Percentiles rank a stretch among this genome's conserved stretches.
These are phyloP conservation scores for Thelonectria olida DNA, from an alignment of 2,329 filamentous ascomycete species.

Conservation along the genomic window DNA sequence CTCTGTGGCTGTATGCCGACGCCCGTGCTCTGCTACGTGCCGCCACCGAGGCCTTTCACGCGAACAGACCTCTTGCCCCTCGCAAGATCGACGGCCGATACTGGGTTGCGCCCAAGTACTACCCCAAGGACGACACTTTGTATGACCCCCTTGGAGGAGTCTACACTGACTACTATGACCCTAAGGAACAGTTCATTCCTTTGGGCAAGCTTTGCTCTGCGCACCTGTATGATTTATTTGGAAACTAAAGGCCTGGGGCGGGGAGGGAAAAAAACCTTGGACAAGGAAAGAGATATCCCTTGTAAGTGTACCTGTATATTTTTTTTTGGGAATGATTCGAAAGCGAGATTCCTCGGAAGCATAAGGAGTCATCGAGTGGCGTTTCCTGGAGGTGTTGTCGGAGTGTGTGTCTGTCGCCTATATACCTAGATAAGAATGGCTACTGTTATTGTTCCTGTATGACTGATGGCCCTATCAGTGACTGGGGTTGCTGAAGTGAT, in stretches of 20 bases:
- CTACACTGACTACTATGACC: neutral
- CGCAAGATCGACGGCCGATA: constrained; percentile 27
- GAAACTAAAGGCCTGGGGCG: neutral
- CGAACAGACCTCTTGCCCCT: constrained; percentile 13
- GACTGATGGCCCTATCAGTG: no score
- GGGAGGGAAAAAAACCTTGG: neutral
- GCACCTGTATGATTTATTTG: neutral
- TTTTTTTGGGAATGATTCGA: neutral
- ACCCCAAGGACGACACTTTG: constrained; percentile 5
- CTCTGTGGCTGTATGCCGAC: constrained; percentile 32
- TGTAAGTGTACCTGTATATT: neutral
- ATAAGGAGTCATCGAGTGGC: neutral
- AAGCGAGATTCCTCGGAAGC: neutral
- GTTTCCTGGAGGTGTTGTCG: neutral
- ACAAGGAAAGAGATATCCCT: neutral
- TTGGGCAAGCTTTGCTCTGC: neutral
- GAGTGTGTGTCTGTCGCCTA: neutral
- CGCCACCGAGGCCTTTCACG: neutral
- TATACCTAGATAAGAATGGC: neutral
- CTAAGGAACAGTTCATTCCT: neutral
- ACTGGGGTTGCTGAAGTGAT: neutral
- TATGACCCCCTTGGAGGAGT: neutral
- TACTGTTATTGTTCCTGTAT: neutral
- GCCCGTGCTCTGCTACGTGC: constrained; percentile 17
- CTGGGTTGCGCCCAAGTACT: constrained; percentile 17